Conservation (phyloP, 2,329 filamentous ascomycete genomes). For the Plectosphaerella sp. region DNA sequence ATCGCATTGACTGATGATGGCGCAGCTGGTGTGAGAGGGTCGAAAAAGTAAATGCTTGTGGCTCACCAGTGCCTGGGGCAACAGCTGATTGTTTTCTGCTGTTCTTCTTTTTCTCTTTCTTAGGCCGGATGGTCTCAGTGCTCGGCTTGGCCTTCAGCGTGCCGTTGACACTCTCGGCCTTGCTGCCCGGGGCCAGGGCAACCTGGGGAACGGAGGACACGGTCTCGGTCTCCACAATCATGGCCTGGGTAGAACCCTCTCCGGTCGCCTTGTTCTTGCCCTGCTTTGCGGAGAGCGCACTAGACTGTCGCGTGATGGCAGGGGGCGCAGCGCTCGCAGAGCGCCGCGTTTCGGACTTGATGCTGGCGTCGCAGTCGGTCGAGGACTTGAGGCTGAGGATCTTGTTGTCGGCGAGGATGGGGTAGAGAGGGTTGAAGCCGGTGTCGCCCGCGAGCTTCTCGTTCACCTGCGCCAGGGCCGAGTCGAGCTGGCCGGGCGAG, state of each 20-base stretch:
- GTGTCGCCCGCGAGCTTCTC: conserved; percentile 42
- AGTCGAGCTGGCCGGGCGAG: conserved; percentile 53
- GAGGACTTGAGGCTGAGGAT: conserved; percentile 39
- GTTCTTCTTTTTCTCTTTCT: conserved; percentile 83
- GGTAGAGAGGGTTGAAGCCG: conserved; percentile 35
- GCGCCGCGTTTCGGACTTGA: conserved; percentile 34
- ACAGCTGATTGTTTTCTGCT: conserved; percentile 70
- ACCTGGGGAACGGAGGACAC: conserved; percentile 87
- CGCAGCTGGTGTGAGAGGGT: conserved; percentile 21
- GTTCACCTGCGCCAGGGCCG: conserved; percentile 45
- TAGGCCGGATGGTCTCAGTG: conserved; percentile 92
- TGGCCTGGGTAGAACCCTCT: conserved; percentile 77
- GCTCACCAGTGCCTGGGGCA: conserved; percentile 69
- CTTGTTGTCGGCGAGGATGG: conserved; percentile 31
- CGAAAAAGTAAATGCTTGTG: conserved; percentile 17
- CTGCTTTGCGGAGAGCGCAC: conserved; percentile 58
- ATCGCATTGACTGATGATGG: conserved; percentile 35
- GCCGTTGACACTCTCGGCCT: conserved; percentile 59
- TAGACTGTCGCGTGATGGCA: conserved; percentile 62
- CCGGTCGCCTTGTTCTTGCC: conserved; percentile 61
- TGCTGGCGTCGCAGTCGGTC: conserved; percentile 60
- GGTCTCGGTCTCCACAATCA: conserved; percentile 97
- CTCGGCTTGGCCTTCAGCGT: conserved; percentile 84
- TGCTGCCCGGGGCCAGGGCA: conserved; percentile 62
- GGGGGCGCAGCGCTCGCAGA: conserved; percentile 39